Base-by-base conservation (phyloP, 192 early-diverging fungal species). In the Phycomyces blakesleeanus region DNA sequence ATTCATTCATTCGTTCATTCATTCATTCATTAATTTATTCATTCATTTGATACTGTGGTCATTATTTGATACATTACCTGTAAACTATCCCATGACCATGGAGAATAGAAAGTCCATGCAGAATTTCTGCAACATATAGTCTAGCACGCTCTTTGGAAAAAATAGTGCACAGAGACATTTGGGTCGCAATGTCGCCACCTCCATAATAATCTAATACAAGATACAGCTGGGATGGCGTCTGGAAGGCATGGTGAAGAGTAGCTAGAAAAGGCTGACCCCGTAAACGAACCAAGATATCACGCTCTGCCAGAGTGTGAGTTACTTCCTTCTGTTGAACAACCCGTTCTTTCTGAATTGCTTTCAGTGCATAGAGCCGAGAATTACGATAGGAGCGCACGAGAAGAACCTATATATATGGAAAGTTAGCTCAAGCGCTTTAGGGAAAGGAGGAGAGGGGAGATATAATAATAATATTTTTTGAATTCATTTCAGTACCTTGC, bases 101-200 rank as follows among this genome's bases (percentile, higher is more conserved):
- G 24, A 92, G 63, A 29, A 87, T 82, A 52, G 86, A 78, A 34
- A 92, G 53, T 1, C 86, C 90, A 27, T 87, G 58, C 0, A 86
- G 64, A n/a, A 92, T 69, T 61, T 92, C 89, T n/a, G 85, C 83
- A 12, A 82, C 68, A 69, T 92, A 92, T 51, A 91, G 88, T 51
- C 83, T 79, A 3, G 87, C 81, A 5, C 85, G 68, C 18, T 81
- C 78, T 59, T 87, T 83, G 16, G 75, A 75, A 56, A 93, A 88
- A 5, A 73, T 80, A 6, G 75, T 75, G 52, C 82, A 86, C 62
- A 85, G 80, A 64, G 87, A 82, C 61, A 93, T 71, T 54, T 91
- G 90, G 47, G 84, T 87, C 59, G 90, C 90, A 26, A 93, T 74
- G 62, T 93, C 91, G 5, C 91, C 91, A 16, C 91, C 91, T 37